Conservation (phyloP, 345 rosid genomes). For the Erucastrum elatum region DNA sequence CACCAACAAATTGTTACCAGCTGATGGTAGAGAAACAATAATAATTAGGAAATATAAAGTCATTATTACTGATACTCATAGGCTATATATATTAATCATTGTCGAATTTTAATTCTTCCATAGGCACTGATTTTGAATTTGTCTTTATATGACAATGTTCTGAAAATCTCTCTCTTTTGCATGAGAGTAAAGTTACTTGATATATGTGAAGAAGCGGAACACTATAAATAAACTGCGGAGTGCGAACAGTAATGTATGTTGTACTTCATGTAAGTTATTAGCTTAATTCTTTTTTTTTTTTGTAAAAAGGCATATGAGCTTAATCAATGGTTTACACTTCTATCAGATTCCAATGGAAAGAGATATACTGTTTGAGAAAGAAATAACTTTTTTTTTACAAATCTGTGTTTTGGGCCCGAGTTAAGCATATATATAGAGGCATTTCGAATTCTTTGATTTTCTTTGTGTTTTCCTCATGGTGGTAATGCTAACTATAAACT, state of each 20-base stretch:
- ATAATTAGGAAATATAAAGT: constrained; percentile 21
- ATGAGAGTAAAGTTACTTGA: not conserved
- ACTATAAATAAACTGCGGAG: not conserved
- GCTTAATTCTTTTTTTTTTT: too few relatives aligned
- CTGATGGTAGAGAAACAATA: constrained; percentile 26
- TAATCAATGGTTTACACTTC: not conserved
- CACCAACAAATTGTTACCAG: constrained; percentile 30
- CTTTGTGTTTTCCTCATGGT: not conserved
- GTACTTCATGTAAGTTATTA: too few relatives aligned
- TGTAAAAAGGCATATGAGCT: too few relatives aligned
- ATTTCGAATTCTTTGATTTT: not conserved
- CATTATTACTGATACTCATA: constrained; percentile 33
- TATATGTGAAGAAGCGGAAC: not conserved
- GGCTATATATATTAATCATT: constrained; percentile 29
- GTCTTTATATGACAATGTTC: constrained; percentile 23
- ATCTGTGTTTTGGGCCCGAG: not conserved
- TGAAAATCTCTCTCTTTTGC: not conserved
- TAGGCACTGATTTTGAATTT: constrained; percentile 32
- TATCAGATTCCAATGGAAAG: not conserved
- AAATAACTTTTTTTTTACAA: not conserved
- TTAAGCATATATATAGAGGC: not conserved
- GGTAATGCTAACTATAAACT: not conserved
- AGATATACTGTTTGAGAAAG: not conserved
- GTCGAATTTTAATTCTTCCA: constrained; percentile 12
- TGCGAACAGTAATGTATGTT: not conserved